Percentiles rank a stretch among this genome's conserved stretches.
phyloP scores from a whole-genome alignment of 2,329 filamentous ascomycete species.

The Dactylellina leptospora region DNA sequence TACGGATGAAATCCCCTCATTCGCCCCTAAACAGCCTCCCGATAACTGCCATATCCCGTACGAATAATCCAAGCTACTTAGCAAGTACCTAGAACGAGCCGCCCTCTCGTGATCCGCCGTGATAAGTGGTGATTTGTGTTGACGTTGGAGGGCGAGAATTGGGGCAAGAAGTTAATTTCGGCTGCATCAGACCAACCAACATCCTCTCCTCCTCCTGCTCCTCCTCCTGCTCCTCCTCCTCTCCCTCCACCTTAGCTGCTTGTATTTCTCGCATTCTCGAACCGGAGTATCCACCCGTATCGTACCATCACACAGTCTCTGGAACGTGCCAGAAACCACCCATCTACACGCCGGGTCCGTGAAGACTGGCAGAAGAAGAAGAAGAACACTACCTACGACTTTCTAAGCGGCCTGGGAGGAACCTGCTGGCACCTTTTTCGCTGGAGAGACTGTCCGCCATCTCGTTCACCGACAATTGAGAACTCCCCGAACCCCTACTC shows the following conservation, averaged over 20 bases:
- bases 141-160: slow-evolving; percentile 54
- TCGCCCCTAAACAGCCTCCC: too few species aligned
- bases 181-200: slow-evolving; percentile 51
- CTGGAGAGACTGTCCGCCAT: slow-evolving; percentile 11
- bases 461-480: slow-evolving; percentile 23
- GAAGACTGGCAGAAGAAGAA: slow-evolving; percentile 2
- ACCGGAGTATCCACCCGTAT: too few species aligned
- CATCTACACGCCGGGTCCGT: not conserved
- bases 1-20: too few species aligned
- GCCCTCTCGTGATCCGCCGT: too few species aligned
- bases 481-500: slow-evolving; percentile 31
- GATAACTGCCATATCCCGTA: too few species aligned
- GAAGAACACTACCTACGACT: too few species aligned
- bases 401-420: slow-evolving; percentile 28
- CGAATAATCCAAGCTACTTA: too few species aligned
- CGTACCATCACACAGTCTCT: slow-evolving; percentile 5
- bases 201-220: slow-evolving; percentile 19
- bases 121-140: slow-evolving; percentile 53
- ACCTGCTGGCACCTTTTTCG: slow-evolving; percentile 34
- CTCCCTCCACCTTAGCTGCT: not conserved
- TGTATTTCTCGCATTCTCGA: too few species aligned
- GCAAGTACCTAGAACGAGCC: too few species aligned
- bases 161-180: slow-evolving; percentile 49
- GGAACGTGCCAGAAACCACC: slow-evolving; percentile 18
- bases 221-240: not conserved